Base-by-base conservation (phyloP, 176 grass and related monocot genomes). In the Pontederia crassipes region DNA sequence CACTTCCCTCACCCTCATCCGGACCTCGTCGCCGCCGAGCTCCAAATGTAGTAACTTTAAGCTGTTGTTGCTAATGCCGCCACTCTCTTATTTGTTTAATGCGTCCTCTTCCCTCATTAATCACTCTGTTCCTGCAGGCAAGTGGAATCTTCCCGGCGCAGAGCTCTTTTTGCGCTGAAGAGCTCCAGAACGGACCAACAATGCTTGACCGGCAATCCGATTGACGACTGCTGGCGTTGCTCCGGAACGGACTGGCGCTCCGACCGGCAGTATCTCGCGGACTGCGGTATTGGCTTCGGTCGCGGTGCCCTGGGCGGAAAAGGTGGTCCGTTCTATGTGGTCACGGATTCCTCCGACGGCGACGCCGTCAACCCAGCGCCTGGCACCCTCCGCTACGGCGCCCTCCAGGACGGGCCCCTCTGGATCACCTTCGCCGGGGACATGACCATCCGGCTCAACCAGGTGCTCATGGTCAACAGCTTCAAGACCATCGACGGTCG, bases 401-500 rank as follows among this genome's bases (percentile, higher is more conserved):
- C 26, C n/a, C 85, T 97, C 85, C 87, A 97, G 76, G 93, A 97
- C 5, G 93, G 84, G 8, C 93, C 93, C 0, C 84, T 97, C 8
- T 97, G 93, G 93, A 97, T 97, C 77, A 74, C 85, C 17, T 97
- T 97, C 78, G 62, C 76, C 10, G 46, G 35, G 18, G 93, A 92
- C 84, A 97, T 97, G 93, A 61, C 59, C 73, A 92, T 97, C 74
- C 87, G 78, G 0, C 84, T 97, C 0, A 81, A 65, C 52, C 76
- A 92, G 78, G 93, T 91, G 78, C 93, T 98, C 8, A 76, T 98
- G 8, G 76, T 98, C 4, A 92, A 85, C 79, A 98, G 93, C 81
- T 88, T 62, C 81, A 98, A 86, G 81, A 92, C 93, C 17, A 63
- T 98, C 35, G 93, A 98, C 54, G 93, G 93, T 0, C 93, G 93